A percentile compares a stretch with the other conserved stretches of the same genome.
Evolutionary conservation across 1,139 yeast species (phyloP).

Genomic region (Diutina rugosa): DNA sequence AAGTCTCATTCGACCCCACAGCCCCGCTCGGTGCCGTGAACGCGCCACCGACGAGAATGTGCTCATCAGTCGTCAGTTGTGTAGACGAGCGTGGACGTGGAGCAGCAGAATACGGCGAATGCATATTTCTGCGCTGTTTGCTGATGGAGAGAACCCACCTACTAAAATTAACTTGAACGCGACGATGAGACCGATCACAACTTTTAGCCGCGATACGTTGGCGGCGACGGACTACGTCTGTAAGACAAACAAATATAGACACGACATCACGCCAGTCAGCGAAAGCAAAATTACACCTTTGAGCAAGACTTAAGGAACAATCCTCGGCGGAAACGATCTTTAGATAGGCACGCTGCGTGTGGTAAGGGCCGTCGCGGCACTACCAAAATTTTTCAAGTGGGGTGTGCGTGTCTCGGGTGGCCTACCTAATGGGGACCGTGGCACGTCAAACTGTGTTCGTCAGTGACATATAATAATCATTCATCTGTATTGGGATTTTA

Average conservation of each 20-base stretch:
- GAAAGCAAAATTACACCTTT: too few species aligned
- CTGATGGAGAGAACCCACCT: background rate
- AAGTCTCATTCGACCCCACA: background rate
- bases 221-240: background rate
- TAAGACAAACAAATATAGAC: background rate
- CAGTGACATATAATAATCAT: background rate
- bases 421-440: background rate
- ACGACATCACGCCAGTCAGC: background rate
- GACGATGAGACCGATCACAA: background rate
- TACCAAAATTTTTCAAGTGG: too few species aligned
- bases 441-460: background rate
- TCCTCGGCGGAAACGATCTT: background rate
- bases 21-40: background rate
- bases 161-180: background rate
- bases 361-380: too few species aligned
- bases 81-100: background rate
- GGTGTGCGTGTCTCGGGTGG: background rate
- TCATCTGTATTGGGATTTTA: background rate
- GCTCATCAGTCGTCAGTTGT: background rate
- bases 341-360: too few species aligned
- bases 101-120: background rate
- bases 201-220: background rate
- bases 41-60: too few species aligned
- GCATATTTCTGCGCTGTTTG: background rate
- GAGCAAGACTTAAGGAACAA: too few species aligned